Evolutionary conservation across 2,329 filamentous ascomycete genomes (phyloP), one percentile per base, ranked within the genome.

Genomic region (Penicillium brasilianum): DNA sequence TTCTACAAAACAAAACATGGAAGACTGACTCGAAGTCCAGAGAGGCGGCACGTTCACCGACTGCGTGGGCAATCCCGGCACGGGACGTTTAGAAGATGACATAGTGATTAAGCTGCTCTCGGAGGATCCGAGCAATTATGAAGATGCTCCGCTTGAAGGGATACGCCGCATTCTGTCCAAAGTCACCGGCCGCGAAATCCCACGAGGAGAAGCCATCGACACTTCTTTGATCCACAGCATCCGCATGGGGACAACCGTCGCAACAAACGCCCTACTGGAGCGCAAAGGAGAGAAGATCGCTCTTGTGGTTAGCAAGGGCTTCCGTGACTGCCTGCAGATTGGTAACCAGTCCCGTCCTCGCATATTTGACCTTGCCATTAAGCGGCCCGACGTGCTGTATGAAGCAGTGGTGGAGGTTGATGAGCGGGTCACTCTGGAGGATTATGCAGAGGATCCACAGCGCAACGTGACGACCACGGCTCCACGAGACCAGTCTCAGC

Each of bases 171-270:
- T 97, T 59, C 87, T 97, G 77, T 89, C 89, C 66, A 88, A 87
- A 69, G 96, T 96, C 76, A 87, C 88, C 2, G 84, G 85, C 57
- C 84, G 85, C 60, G 88, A 94, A 4, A 93, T 96, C 48, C 91
- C 91, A 3, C 88, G 93, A 51, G 92, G 92, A 28, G 83, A 93
- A 73, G 82, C 90, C 0, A 81, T 97, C 9, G 92, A 97, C 75
- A 97, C 93, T 0, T 86, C 88, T 18, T 80, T 88, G 71, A 96
- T 97, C 69, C 91, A 95, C 69, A 93, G 90, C 58, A 97, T 97
- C 74, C 89, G 93, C 51, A 97, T 97, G 93, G 93, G 93, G 48
- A 97, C 93, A 1, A 97, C 93, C 0, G 93, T 97, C 13, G 93
- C 93, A 10, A 97, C 93, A 0, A 97, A 97, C 76, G 93, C 93